phyloP scores from a whole-genome alignment of 2,329 filamentous ascomycete genomes.

The Coniochaeta prunicola region DNA sequence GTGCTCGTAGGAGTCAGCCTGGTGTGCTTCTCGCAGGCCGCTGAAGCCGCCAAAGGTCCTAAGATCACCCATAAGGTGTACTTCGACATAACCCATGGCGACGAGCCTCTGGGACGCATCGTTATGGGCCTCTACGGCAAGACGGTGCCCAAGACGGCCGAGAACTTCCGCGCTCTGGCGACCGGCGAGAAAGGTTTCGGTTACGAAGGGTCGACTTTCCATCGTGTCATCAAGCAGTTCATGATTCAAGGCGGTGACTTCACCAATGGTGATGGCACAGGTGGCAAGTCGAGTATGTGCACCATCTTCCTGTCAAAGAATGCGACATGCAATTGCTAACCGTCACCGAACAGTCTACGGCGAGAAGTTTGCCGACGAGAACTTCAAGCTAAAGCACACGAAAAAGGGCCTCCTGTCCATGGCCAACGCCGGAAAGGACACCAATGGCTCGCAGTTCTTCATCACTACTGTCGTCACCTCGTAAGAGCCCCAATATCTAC shows the following conservation, averaged over 20 bases:
- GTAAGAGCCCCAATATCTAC: conserved; percentile 33
- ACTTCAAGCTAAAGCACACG: conserved; percentile 92
- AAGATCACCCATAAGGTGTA: conserved; percentile 96
- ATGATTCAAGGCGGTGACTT: conserved; percentile 93
- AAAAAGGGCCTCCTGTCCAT: conserved; percentile 79
- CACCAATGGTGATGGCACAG: conserved; percentile 73
- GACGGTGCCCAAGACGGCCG: conserved; percentile 69
- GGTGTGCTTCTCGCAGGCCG: conserved; percentile 68
- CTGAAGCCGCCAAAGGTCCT: conserved; percentile 73
- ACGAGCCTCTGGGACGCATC: conserved; percentile 65
- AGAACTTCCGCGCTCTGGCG: conserved; percentile 73
- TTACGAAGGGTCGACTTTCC: conserved; percentile 75
- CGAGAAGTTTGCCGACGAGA: conserved; percentile 78
- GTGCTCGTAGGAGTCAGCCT: conserved; percentile 70
- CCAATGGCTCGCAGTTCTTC: conserved; percentile 87
- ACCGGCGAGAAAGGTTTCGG: conserved; percentile 83
- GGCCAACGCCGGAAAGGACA: conserved; percentile 80
- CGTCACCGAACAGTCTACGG: conserved; percentile 58
- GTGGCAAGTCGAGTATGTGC: conserved; percentile 72
- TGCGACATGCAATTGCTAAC: neutral
- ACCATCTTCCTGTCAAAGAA: neutral
- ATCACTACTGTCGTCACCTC: conserved; percentile 76
- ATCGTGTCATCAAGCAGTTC: conserved; percentile 84
- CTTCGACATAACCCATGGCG: conserved; percentile 76
- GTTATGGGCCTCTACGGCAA: conserved; percentile 82